Base-by-base conservation (phyloP, 2,329 filamentous ascomycete genomes). In the Colletotrichum caudatum region DNA sequence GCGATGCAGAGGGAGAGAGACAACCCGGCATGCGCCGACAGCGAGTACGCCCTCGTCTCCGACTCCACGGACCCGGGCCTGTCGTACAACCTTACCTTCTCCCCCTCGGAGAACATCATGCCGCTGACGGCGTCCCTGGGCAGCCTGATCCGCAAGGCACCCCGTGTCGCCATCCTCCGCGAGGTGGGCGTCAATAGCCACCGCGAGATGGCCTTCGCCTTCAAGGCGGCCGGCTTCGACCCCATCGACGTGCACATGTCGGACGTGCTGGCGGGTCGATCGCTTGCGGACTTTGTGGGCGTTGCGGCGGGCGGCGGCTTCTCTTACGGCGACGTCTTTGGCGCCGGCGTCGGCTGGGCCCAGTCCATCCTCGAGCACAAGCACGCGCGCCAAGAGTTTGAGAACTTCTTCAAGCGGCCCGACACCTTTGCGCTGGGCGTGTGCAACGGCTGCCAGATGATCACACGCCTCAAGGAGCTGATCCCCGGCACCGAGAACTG, bases 191-290 rank as follows among this genome's bases (percentile, higher is more conserved):
- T 97, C 75, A 98, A 99, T 83, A 94, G 95, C 53, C 90, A 98
- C 77, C 91, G 94, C n/a, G 96, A 99, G 81, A 97, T 99, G 94
- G 96, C 96, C 1, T 98, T 97, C 78, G 94, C 95, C 60, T 98
- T 98, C 87, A 91, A 92, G 75, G 91, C 91, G 46, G 95, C 96
- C 54, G 95, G 95, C 48, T 98, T 98, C 84, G 92, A 94, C 61
- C 90, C 95, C 18, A 89, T 98, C 58, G 95, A 99, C 78, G 92
- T 98, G 1, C 95, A 98, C 86, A 98, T 99, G 96, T 96, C 93
- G 4, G 95, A 98, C 77, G 91, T 98, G 67, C 90, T 94, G 33
- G 90, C 90, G 14, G 92, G 93, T 20, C 90, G 93, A 73, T 94
- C 93, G 0, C 90, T 99, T 11, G 87, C 91, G 51, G 91, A 91